These are phyloP conservation scores for Theobroma cacao DNA, from an alignment of 345 rosid genomes.

Conservation along the genomic window DNA sequence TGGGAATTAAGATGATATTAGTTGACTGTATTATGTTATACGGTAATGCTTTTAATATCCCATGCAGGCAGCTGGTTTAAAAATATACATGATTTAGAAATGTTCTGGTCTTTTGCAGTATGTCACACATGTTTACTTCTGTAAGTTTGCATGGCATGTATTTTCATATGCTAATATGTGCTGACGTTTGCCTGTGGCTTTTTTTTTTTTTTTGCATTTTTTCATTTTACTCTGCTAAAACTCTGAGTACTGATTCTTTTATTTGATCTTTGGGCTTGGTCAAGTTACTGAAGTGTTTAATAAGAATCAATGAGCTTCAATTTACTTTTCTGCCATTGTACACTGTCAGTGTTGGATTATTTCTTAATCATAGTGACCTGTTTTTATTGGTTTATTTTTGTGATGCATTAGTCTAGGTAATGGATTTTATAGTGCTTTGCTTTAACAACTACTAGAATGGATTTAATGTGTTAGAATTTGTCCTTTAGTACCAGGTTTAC, in stretches of 20 bases:
- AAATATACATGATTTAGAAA: conserved; percentile 25
- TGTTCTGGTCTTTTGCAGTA: conserved; percentile 28
- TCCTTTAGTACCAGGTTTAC: conserved; percentile 13
- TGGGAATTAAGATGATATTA: not conserved
- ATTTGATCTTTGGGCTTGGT: not conserved
- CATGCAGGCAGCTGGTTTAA: conserved; percentile 32
- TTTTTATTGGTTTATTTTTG: not conserved
- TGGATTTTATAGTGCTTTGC: not conserved
- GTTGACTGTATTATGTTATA: conserved; percentile 4
- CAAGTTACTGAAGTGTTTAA: not conserved
- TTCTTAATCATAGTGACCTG: not conserved
- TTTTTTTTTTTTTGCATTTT: not conserved
- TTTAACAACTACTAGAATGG: not conserved
- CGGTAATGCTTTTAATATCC: conserved; percentile 12
- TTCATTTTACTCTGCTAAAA: not conserved
- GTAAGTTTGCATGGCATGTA: conserved; percentile 31
- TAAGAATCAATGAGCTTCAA: no score
- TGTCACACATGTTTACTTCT: conserved; percentile 24
- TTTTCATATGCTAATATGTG: not conserved
- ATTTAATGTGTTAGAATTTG: not conserved
- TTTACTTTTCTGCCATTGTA: no score
- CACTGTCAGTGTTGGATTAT: not conserved
- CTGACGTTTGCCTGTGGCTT: not conserved
- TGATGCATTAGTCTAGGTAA: not conserved
- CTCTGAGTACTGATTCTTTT: not conserved